Percentiles rank a stretch among this genome's conserved stretches.
Conservation (phyloP, 2,329 filamentous ascomycete species). For the Camillea tinctor region DNA sequence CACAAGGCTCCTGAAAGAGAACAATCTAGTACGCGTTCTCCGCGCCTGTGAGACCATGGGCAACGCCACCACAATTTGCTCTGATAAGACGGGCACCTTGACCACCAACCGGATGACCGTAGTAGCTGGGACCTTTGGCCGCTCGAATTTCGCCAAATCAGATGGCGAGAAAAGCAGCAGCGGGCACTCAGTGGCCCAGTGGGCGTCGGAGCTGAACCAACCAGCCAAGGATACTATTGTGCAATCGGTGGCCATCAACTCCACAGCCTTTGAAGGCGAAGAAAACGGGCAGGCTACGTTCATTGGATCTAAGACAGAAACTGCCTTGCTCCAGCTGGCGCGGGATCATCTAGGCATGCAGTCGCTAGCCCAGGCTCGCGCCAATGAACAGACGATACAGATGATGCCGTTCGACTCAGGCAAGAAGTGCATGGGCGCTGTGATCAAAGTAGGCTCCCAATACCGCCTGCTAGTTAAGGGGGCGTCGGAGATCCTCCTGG, state of each 20-base stretch:
- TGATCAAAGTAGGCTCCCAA: slow-evolving; percentile 45
- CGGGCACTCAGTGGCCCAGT: slow-evolving; percentile 27
- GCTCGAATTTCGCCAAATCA: slow-evolving; percentile 30
- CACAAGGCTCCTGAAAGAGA: slow-evolving; percentile 66
- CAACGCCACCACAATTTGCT: slow-evolving; percentile 74
- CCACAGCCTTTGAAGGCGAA: slow-evolving; percentile 55
- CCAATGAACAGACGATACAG: slow-evolving; percentile 46
- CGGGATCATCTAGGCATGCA: slow-evolving; percentile 50
- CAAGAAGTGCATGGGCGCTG: slow-evolving; percentile 57
- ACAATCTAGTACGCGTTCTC: slow-evolving; percentile 67
- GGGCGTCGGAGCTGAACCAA: slow-evolving; percentile 30
- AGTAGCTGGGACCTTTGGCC: slow-evolving; percentile 67
- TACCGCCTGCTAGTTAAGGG: slow-evolving; percentile 56
- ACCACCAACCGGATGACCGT: slow-evolving; percentile 77
- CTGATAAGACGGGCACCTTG: slow-evolving; percentile 74
- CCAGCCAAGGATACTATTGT: slow-evolving; percentile 36
- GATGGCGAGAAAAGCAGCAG: slow-evolving; percentile 20
- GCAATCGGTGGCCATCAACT: slow-evolving; percentile 54
- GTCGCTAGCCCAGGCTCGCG: slow-evolving; percentile 44
- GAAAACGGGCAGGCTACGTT: slow-evolving; percentile 45
- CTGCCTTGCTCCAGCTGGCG: slow-evolving; percentile 50
- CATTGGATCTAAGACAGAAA: slow-evolving; percentile 57
- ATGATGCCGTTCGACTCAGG: slow-evolving; percentile 55
- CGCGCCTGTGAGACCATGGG: slow-evolving; percentile 71
- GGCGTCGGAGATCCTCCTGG: slow-evolving; percentile 55